Evolutionary conservation across 2,329 filamentous ascomycete genomes (phyloP), one percentile per base, ranked within the genome.

Genomic region (Alternaria atra): DNA sequence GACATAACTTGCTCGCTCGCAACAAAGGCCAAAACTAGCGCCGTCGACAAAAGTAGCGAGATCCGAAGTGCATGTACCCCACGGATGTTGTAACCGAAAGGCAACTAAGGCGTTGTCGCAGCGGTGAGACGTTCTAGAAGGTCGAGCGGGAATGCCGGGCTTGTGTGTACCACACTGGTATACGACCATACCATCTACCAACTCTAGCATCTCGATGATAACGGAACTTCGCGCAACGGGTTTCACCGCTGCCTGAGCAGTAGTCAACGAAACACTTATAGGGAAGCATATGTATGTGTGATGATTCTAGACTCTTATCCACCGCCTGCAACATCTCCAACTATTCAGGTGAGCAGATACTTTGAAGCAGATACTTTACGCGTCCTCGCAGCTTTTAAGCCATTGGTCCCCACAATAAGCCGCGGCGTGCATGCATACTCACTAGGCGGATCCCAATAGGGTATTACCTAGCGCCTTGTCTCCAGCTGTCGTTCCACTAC

Each of bases 81-180:
- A 50, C 46, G 46, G 46, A 35, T 37, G 46, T 46, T 32, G 56
- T 50, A 59, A 42, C 56, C 37, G 42, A 55, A 35, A 39, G 43
- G 37, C 35, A 50, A 44, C 51, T 59, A 59, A 59, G 37, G 56
- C 57, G 20, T 27, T 25, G 34, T 55, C 30, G n/a, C 56, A 53
- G 57, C 57, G 57, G 57, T 60, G 57, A 60, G 57, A 51, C 57
- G 57, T 60, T 60, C 57, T 44, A 56, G 57, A 59, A 59, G 52
- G 56, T 55, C 34, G 50, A 58, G 43, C 56, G 56, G 56, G 29
- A 59, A 59, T 35, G 34, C 48, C 32, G 29, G 43, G 34, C 37
- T 43, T 39, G 46, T 30, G 8, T 60, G 52, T 51, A 47, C 30
- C 52, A 55, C 48, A 40, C 52, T 59, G 44, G 52, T 55, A 35